Evolutionary conservation across 768 basidiomycete genomes (phyloP).

Genomic region (Leucocoprinus sp.): DNA sequence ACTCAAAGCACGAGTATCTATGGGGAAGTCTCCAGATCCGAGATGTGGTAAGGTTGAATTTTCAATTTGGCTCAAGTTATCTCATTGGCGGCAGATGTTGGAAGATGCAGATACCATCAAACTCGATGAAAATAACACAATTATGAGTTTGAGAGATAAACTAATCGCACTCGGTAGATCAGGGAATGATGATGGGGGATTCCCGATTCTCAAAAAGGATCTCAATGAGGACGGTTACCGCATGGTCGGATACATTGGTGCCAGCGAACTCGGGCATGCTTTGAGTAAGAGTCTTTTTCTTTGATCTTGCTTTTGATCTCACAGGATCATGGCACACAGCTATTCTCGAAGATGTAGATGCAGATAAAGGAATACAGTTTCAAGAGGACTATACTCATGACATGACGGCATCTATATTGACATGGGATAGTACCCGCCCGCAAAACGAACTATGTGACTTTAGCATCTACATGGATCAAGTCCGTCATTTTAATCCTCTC

Average conservation of each 20-base stretch:
- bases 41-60: constrained; percentile 59
- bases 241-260: constrained; percentile 85
- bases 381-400: constrained; percentile 35
- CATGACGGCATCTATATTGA: constrained; percentile 46
- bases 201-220: constrained; percentile 69
- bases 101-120: constrained; percentile 62
- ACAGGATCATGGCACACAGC: constrained; percentile 28
- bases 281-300: constrained; percentile 45
- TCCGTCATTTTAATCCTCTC: constrained; percentile 20
- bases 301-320: background rate
- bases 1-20: constrained; percentile 81
- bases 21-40: constrained; percentile 73
- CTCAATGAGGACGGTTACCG: constrained; percentile 40
- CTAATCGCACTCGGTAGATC: constrained; percentile 48
- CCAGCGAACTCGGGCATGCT: constrained; percentile 91
- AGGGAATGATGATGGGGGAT: constrained; percentile 73
- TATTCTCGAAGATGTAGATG: constrained; percentile 60
- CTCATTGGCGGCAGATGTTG: constrained; percentile 41
- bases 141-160: constrained; percentile 64
- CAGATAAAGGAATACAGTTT: constrained; percentile 62
- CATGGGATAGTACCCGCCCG: constrained; percentile 27
- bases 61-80: background rate
- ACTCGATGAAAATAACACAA: constrained; percentile 68
- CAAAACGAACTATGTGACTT: constrained; percentile 66
- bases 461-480: constrained; percentile 86